These are phyloP conservation scores for Trametes sanguinea DNA, from an alignment of 768 basidiomycete species.

Conservation along the genomic window DNA sequence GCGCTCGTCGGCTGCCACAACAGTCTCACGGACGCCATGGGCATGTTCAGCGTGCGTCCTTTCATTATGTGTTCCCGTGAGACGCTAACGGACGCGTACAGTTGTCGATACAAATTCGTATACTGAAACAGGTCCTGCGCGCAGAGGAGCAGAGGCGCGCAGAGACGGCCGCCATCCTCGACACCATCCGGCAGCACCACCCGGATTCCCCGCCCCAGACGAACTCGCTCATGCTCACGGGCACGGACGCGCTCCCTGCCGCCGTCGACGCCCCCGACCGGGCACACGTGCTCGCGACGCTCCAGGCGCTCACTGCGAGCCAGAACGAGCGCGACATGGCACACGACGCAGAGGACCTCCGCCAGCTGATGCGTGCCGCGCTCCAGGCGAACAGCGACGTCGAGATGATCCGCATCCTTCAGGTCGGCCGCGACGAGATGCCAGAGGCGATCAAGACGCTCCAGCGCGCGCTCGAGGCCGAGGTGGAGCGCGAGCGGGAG, in stretches of 20 bases:
- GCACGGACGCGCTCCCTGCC: constrained; percentile 3
- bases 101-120: constrained; percentile 55
- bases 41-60: constrained; percentile 52
- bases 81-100: constrained; percentile 19
- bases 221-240: constrained; percentile 19
- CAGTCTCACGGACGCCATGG: constrained; percentile 54
- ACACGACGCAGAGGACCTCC: constrained; percentile 56
- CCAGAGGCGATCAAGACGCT: constrained; percentile 82
- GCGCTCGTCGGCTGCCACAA: constrained; percentile 55
- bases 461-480: constrained; percentile 62
- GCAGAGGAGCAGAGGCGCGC: constrained; percentile 39
- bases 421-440: constrained; percentile 67
- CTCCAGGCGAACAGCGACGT: constrained; percentile 60
- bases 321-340: constrained; percentile 52
- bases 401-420: constrained; percentile 62
- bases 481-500: constrained; percentile 34
- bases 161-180: constrained; percentile 41
- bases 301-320: constrained; percentile 32
- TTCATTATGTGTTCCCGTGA: no score
- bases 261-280: not conserved
- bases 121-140: constrained; percentile 46
- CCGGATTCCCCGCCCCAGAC: not conserved
- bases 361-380: constrained; percentile 59
- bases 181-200: constrained; percentile 30
- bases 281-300: constrained; percentile 12